Evolutionary conservation across 805 yeast species (phyloP).

Genomic region (Ogataea pignaliae): DNA sequence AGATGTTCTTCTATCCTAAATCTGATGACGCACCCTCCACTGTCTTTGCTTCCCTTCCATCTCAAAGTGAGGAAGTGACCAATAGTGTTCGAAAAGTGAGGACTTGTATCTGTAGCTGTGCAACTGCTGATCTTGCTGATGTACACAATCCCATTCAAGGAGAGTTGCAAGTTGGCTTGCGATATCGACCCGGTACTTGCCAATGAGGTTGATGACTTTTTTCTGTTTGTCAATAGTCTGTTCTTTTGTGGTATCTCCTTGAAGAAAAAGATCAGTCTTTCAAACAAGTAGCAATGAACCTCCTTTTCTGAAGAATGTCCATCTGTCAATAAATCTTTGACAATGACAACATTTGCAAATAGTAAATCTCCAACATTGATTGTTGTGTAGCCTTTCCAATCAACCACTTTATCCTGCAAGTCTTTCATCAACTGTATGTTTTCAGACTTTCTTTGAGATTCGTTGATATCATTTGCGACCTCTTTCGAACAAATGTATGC

Average conservation of each 20-base stretch:
- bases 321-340: conserved; percentile 48
- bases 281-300: conserved; percentile 86
- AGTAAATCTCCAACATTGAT: conserved; percentile 81
- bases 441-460: conserved; percentile 88
- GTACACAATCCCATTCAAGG: conserved; percentile 30
- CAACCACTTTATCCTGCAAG: conserved; percentile 68
- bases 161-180: conserved; percentile 13
- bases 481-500: conserved; percentile 76
- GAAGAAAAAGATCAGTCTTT: conserved; percentile 56
- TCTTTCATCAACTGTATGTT: conserved; percentile 68
- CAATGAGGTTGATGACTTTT: conserved; percentile 44
- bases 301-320: conserved; percentile 72
- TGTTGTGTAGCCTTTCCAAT: conserved; percentile 88
- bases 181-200: conserved; percentile 5
- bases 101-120: conserved; percentile 27
- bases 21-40: conserved; percentile 78
- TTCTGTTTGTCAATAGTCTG: conserved; percentile 42
- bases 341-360: conserved; percentile 66
- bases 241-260: conserved; percentile 53
- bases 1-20: conserved; percentile 81
- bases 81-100: conserved; percentile 27
- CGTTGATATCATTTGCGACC: conserved; percentile 85
- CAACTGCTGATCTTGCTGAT: conserved; percentile 23
- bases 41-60: conserved; percentile 84
- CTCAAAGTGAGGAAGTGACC: conserved; percentile 62